Percentiles rank a stretch among this genome's conserved stretches.
phyloP scores from a whole-genome alignment of 768 basidiomycete species.

The Tylopilus vinaceipallidus region DNA sequence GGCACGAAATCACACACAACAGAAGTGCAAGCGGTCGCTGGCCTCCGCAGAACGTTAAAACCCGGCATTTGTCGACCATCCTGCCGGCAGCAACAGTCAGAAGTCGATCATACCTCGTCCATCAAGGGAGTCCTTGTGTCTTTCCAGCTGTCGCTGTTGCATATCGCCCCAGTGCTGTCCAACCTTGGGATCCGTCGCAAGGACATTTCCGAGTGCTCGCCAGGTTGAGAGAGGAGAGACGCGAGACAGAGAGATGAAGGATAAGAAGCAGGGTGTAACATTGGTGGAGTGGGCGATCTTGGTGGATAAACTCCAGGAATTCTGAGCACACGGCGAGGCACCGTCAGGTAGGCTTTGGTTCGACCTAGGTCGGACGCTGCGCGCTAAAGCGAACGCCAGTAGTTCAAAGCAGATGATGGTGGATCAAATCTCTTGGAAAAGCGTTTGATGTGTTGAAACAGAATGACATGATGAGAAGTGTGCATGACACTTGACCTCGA shows the following conservation, averaged over 20 bases:
- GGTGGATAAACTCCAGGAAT: constrained; percentile 56
- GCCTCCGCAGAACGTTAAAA: constrained; percentile 17
- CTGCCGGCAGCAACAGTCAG: constrained; percentile 12
- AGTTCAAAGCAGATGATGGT: no score
- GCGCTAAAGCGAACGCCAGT: no score
- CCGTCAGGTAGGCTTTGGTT: no score
- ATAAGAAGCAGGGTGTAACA: constrained; percentile 66
- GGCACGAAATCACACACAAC: constrained; percentile 10
- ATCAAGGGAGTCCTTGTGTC: constrained; percentile 55
- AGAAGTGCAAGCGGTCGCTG: constrained; percentile 21
- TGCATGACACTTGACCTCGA: no score
- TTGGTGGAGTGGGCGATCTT: constrained; percentile 80
- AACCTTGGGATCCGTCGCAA: constrained; percentile 57
- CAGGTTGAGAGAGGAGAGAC: constrained; percentile 61
- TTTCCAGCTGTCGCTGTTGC: constrained; percentile 64
- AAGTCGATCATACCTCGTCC: constrained; percentile 35
- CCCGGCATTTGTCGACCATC: constrained; percentile 8
- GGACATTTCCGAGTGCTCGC: constrained; percentile 65
- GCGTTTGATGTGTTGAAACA: no score
- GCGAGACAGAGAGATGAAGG: constrained; percentile 65
- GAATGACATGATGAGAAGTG: no score
- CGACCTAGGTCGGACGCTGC: no score
- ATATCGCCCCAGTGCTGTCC: constrained; percentile 56
- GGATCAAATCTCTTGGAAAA: no score
- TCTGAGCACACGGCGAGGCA: no score